These are phyloP conservation scores for Metschnikowia noctiluminum DNA, from an alignment of 805 yeast species.

Conservation along the genomic window DNA sequence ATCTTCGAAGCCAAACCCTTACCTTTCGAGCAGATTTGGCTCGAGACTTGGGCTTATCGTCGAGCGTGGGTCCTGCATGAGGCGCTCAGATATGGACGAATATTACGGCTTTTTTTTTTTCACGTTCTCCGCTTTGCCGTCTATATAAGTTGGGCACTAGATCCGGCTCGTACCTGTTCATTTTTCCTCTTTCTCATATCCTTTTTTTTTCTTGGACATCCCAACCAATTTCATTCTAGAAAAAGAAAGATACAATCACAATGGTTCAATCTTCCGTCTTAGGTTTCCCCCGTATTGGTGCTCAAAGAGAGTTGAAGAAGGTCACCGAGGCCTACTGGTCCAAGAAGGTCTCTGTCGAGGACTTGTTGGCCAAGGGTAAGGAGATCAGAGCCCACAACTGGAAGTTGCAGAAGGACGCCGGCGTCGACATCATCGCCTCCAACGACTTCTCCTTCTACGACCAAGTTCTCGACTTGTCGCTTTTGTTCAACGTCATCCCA, in stretches of 20 bases:
- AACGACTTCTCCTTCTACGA: constrained; percentile 98
- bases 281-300: constrained; percentile 99
- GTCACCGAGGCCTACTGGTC: constrained; percentile 99
- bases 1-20: too few relatives aligned
- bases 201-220: constrained; percentile 1
- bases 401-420: constrained; percentile 96
- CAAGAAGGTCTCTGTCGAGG: constrained; percentile 86
- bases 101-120: constrained; percentile 6
- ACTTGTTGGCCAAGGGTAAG: constrained; percentile 88
- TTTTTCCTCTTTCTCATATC: background rate
- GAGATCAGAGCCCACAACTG: constrained; percentile 94
- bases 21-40: too few relatives aligned
- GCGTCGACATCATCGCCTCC: constrained; percentile 95
- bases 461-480: constrained; percentile 89
- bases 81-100: constrained; percentile 3
- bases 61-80: constrained; percentile 1
- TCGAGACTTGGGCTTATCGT: background rate
- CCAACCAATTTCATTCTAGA: background rate
- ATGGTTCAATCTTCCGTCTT: constrained; percentile 97
- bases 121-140: background rate
- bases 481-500: constrained; percentile 93
- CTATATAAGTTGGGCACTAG: constrained; percentile 5
- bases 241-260: constrained; percentile 17
- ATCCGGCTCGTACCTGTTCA: background rate
- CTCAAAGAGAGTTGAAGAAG: constrained; percentile 98